Conservation (phyloP, 176 grass and related monocot species). For the Themeda triandra region DNA sequence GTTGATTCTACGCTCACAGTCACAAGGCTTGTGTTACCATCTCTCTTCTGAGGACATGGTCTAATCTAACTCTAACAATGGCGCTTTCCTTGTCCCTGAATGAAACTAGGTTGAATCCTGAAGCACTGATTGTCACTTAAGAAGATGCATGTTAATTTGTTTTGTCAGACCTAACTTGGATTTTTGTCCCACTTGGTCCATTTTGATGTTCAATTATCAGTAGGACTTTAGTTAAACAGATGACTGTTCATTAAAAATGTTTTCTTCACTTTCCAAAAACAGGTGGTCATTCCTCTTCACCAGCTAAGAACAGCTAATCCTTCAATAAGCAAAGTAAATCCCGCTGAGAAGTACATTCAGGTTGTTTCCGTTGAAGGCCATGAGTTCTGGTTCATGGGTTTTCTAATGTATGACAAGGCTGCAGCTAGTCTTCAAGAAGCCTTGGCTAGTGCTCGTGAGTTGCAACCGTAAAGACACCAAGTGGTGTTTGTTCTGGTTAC, state of each 20-base stretch:
- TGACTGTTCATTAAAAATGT: neutral
- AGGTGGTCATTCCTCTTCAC: constrained; percentile 89
- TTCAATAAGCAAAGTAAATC: constrained; percentile 73
- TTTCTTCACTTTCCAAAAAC: constrained; percentile 17
- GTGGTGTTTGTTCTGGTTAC: neutral
- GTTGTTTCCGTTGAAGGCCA: constrained; percentile 76
- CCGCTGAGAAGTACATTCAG: constrained; percentile 78
- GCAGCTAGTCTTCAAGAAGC: constrained; percentile 74
- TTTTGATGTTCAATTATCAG: neutral
- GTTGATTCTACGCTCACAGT: neutral
- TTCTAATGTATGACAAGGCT: constrained; percentile 72
- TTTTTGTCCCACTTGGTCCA: neutral
- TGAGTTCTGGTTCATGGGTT: constrained; percentile 94
- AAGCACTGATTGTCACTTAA: neutral
- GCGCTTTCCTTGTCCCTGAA: neutral
- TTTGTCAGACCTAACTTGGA: neutral
- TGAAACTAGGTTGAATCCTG: neutral
- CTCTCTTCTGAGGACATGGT: neutral
- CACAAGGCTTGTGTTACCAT: neutral
- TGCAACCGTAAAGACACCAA: constrained; percentile 50
- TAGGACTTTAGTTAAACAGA: neutral
- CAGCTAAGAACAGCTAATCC: constrained; percentile 81
- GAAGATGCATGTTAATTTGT: neutral
- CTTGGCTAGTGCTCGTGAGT: constrained; percentile 47
- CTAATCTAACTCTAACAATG: neutral